A percentile compares a stretch with the other conserved stretches of the same genome.
Conservation (phyloP, 2,329 filamentous ascomycete genomes). For the Lasiodiplodia theobromae region DNA sequence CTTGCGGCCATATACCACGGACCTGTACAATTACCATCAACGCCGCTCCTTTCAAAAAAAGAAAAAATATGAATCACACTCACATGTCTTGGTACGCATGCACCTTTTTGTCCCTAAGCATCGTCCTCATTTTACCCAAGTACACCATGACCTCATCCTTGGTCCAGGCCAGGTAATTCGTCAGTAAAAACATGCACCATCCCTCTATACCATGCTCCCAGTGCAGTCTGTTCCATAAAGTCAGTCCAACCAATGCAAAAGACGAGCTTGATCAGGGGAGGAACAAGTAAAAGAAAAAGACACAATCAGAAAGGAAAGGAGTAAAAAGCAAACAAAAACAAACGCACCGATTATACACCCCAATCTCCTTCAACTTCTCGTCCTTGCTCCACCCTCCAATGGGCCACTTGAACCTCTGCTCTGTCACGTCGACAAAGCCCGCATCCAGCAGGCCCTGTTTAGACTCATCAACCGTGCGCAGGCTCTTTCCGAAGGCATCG, state of each 20-base stretch:
- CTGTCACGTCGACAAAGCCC: constrained; percentile 61
- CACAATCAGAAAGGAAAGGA: not conserved
- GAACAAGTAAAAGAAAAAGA: not conserved
- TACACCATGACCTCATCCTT: constrained; percentile 9
- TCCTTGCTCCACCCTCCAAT: constrained; percentile 38
- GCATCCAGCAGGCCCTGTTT: constrained; percentile 54
- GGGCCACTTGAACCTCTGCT: constrained; percentile 50
- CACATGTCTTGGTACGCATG: constrained; percentile 24
- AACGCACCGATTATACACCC: constrained; percentile 38
- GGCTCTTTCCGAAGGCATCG: constrained; percentile 43
- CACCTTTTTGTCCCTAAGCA: constrained; percentile 12
- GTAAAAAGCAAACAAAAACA: no score
- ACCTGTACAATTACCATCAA: not conserved
- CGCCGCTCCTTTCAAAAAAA: not conserved
- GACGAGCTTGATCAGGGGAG: not conserved
- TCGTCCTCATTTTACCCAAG: not conserved
- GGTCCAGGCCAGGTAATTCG: constrained; percentile 6
- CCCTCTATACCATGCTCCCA: constrained; percentile 37
- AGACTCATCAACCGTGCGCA: constrained; percentile 46
- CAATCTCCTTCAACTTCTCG: constrained; percentile 61
- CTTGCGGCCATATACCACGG: constrained; percentile 4
- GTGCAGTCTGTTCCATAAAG: not conserved
- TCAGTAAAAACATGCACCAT: constrained; percentile 25
- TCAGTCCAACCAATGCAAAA: not conserved
- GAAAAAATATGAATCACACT: not conserved